A percentile compares a stretch with the other conserved stretches of the same genome.
These are phyloP conservation scores for Cenchrus fungigraminus DNA, from an alignment of 176 grass and related monocot species.

Conservation along the genomic window DNA sequence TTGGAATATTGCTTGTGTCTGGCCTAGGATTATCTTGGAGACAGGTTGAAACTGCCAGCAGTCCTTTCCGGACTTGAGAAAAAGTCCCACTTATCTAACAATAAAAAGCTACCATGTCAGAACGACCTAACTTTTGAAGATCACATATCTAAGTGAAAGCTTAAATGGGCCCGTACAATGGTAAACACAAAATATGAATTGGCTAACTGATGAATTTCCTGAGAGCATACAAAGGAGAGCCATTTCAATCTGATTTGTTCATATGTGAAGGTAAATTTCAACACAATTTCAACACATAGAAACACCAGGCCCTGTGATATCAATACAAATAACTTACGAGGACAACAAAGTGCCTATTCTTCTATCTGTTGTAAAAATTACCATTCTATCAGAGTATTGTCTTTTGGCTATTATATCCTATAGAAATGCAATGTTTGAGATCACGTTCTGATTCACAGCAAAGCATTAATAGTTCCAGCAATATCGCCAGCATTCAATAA, in stretches of 20 bases:
- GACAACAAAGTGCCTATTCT: not conserved
- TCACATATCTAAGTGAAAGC: conserved; percentile 32
- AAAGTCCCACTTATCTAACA: conserved; percentile 83
- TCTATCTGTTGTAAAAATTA: not conserved
- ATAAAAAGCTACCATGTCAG: conserved; percentile 44
- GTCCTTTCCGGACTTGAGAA: conserved; percentile 69
- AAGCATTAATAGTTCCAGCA: conserved; percentile 25
- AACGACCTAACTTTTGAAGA: conserved; percentile 26
- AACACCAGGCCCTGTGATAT: not conserved
- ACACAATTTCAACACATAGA: conserved; percentile 7
- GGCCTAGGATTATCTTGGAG: conserved; percentile 65
- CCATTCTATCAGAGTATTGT: not conserved
- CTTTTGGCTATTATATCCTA: not conserved
- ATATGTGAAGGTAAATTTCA: conserved; percentile 15
- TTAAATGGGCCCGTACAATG: conserved; percentile 12
- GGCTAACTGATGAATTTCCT: conserved; percentile 17
- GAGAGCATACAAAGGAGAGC: not conserved
- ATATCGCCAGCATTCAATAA: not conserved
- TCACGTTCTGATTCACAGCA: conserved; percentile 10
- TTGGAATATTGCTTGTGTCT: conserved; percentile 38
- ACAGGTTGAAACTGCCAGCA: conserved; percentile 67
- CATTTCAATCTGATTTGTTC: conserved; percentile 18
- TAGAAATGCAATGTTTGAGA: not conserved
- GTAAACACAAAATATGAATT: conserved; percentile 35
- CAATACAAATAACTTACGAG: conserved; percentile 20